Evolutionary conservation across 2,329 filamentous ascomycete species (phyloP).

Genomic region (Alternaria sp.): DNA sequence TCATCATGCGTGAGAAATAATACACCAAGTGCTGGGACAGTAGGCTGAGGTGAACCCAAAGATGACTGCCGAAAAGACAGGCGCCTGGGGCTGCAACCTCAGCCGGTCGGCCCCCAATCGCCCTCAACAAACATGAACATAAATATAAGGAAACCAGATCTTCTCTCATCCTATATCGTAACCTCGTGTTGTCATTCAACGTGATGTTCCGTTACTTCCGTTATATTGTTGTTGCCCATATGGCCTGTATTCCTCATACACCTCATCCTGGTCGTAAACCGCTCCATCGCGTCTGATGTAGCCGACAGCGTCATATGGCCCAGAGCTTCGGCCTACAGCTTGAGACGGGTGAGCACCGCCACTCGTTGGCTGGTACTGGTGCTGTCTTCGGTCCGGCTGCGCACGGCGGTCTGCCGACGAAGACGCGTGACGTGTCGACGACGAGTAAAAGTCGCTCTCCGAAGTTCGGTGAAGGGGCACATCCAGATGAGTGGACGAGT

Average conservation of each 20-base stretch:
- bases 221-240: not conserved
- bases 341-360: too few relatives aligned
- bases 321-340: too few relatives aligned
- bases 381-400: too few relatives aligned
- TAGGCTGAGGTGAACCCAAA: not conserved
- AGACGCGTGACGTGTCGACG: not conserved
- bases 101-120: not conserved
- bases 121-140: not conserved
- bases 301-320: constrained; percentile 4
- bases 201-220: not conserved
- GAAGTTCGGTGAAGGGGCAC: too few relatives aligned
- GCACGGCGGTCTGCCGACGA: not conserved
- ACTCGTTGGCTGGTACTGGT: too few relatives aligned
- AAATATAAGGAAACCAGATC: not conserved
- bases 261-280: not conserved
- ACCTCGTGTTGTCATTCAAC: not conserved
- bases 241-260: constrained; percentile 1
- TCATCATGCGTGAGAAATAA: not conserved
- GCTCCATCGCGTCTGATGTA: not conserved
- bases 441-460: not conserved
- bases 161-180: not conserved
- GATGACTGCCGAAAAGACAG: not conserved
- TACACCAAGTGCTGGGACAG: not conserved
- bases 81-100: not conserved
- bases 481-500: not conserved